Base-by-base conservation (phyloP, 2,329 filamentous ascomycete species). In the Nothophaeocryptopus gaeumannii region DNA sequence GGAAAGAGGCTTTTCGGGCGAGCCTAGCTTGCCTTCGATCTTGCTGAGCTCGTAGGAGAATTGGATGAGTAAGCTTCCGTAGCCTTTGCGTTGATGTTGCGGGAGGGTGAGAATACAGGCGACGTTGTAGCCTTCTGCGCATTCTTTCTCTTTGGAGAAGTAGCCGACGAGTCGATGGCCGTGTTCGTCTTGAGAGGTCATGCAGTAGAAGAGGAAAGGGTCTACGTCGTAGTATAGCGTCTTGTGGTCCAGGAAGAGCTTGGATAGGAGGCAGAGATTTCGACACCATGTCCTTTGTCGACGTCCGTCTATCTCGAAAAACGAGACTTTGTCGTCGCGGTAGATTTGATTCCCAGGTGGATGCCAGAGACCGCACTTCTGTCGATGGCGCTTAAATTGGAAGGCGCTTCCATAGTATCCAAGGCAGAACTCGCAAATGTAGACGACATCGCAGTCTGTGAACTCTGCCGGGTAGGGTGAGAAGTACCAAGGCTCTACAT, bases 161-260 rank as follows among this genome's bases (percentile, higher is more conserved):
- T 96, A 99, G n/a, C 93, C 93, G n/a, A 99, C 88, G 42, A 99
- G 81, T 65, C 97, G 93, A 63, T 87, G 93, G 11, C 93, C 93
- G 62, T 90, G 85, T 42, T 95, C 89, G 57, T 91, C 88, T 59
- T 88, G 84, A 35, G 85, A 86, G 20, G 89, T 89, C 92, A 99
- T 96, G 69, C 96, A 92, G 72, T 99, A 99, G 75, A 99, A 99
- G 32, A 99, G 74, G 67, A 99, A 99, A 0, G 93, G 93, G 58
- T 99, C 93, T n/a, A 99, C 93, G 63, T 99, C 93, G 74, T 99
- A 99, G 75, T 96, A 99, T 7, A 99, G 82, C 5, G 93, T 97
- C 72, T 99, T 99, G 70, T 96, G 95, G 59, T 95, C 93, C 33
- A 99, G 79, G 67, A 99, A 99, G 73, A 97, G 88, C 66, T 99